phyloP scores from a whole-genome alignment of 495 filamentous ascomycete species.

The Parathielavia appendiculata region DNA sequence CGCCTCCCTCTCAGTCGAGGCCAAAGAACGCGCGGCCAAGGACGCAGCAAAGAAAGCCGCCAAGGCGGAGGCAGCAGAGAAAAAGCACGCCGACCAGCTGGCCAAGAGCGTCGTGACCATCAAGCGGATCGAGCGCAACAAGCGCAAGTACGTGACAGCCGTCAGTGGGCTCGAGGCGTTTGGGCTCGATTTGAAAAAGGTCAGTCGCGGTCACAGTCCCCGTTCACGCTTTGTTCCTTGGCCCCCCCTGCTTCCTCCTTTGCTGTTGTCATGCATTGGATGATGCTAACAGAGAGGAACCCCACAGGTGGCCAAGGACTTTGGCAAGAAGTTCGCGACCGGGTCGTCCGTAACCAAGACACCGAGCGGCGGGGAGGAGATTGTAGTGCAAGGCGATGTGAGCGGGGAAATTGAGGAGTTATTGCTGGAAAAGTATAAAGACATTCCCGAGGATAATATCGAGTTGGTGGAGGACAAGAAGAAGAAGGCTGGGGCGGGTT shows the following conservation, averaged over 20 bases:
- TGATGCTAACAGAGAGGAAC: neutral
- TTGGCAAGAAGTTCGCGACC: constrained; percentile 90
- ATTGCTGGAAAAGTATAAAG: constrained; percentile 74
- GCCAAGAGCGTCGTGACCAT: constrained; percentile 78
- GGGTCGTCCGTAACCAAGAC: constrained; percentile 88
- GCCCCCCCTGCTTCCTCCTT: constrained; percentile 9
- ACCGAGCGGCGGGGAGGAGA: constrained; percentile 83
- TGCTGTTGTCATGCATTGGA: neutral
- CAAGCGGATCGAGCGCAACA: constrained; percentile 96
- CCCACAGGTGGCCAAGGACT: constrained; percentile 60
- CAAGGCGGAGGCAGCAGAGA: constrained; percentile 79
- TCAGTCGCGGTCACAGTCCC: constrained; percentile 25
- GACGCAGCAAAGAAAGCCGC: constrained; percentile 86
- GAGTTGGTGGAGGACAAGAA: constrained; percentile 92
- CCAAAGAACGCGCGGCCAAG: constrained; percentile 86
- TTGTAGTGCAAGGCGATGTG: constrained; percentile 95
- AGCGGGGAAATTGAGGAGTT: constrained; percentile 93
- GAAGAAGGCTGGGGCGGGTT: constrained; percentile 47
- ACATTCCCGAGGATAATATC: constrained; percentile 88
- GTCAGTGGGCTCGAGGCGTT: constrained; percentile 86
- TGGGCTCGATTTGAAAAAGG: constrained; percentile 87
- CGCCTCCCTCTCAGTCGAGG: constrained; percentile 77
- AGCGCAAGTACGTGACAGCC: constrained; percentile 91
- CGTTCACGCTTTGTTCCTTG: neutral
- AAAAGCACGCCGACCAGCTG: constrained; percentile 69